phyloP scores from a whole-genome alignment of 495 filamentous ascomycete genomes.

The Aspergillus conjunctus region DNA sequence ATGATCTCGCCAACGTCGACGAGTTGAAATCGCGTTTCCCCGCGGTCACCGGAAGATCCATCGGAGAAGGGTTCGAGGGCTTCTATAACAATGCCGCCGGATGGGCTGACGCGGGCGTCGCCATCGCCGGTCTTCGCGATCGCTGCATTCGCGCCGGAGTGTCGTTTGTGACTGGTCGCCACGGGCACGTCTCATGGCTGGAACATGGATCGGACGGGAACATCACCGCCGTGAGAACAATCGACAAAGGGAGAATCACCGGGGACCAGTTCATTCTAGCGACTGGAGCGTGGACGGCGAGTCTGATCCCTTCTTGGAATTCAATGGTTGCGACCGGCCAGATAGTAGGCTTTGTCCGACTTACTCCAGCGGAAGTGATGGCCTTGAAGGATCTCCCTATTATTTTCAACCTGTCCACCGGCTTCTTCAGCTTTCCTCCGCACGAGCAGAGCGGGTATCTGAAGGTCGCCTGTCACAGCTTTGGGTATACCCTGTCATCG shows the following conservation, averaged over 20 bases:
- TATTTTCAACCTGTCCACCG: constrained; percentile 71
- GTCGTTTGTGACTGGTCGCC: constrained; percentile 32
- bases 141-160: constrained; percentile 35
- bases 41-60: constrained; percentile 41
- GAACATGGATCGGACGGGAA: constrained; percentile 38
- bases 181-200: constrained; percentile 33
- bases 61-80: constrained; percentile 61
- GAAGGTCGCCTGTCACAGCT: constrained; percentile 74
- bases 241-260: constrained; percentile 47
- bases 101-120: constrained; percentile 74
- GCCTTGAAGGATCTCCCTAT: constrained; percentile 63
- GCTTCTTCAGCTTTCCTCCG: constrained; percentile 78
- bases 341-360: constrained; percentile 65
- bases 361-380: constrained; percentile 64
- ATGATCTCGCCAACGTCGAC: constrained; percentile 38
- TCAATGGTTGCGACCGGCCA: constrained; percentile 73
- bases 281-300: constrained; percentile 76
- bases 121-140: constrained; percentile 58
- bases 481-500: constrained; percentile 59
- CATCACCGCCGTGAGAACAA: constrained; percentile 26
- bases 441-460: constrained; percentile 42
- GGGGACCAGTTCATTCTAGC: constrained; percentile 74
- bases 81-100: constrained; percentile 71
- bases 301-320: constrained; percentile 68
- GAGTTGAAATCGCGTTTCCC: constrained; percentile 46